phyloP scores from a whole-genome alignment of 2,329 filamentous ascomycete genomes.

The Reticulascus tulasneorum region DNA sequence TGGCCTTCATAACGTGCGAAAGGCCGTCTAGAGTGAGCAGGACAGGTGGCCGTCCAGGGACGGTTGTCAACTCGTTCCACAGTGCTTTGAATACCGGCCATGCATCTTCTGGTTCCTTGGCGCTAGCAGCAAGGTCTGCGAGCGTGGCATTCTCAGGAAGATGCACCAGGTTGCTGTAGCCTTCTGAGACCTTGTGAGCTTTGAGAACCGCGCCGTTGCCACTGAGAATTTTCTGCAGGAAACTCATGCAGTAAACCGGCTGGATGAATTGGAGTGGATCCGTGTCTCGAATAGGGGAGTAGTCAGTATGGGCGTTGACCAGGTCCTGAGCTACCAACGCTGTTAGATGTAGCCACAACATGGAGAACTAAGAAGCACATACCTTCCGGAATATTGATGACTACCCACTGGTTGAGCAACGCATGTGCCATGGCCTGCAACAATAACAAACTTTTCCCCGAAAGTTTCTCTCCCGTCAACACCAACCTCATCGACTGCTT shows the following conservation, averaged over 20 bases:
- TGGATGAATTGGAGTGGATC: constrained; percentile 66
- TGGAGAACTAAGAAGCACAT: constrained; percentile 22
- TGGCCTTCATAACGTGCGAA: constrained; percentile 73
- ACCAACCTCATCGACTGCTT: constrained; percentile 61
- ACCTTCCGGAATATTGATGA: constrained; percentile 89
- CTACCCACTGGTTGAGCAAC: constrained; percentile 80
- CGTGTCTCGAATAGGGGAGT: constrained; percentile 62
- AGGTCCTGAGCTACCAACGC: constrained; percentile 69
- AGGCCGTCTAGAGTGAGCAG: constrained; percentile 77
- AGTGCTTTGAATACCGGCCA: constrained; percentile 79
- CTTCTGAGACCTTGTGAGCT: constrained; percentile 38
- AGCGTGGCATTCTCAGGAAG: constrained; percentile 62
- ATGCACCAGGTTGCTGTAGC: constrained; percentile 49
- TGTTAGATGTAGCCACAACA: constrained; percentile 1
- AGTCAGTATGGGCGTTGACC: constrained; percentile 75
- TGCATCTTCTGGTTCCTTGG: constrained; percentile 70
- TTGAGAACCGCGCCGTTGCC: constrained; percentile 67
- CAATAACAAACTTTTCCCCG: constrained; percentile 83
- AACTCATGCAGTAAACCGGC: constrained; percentile 68
- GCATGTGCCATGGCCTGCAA: constrained; percentile 81
- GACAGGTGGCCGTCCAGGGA: constrained; percentile 52
- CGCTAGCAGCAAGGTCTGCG: constrained; percentile 64
- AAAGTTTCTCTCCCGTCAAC: constrained; percentile 66
- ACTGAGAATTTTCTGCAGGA: constrained; percentile 68
- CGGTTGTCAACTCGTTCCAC: constrained; percentile 67